Evolutionary conservation across 129 eudicot species (phyloP).

Genomic region (Arctium lappa): DNA sequence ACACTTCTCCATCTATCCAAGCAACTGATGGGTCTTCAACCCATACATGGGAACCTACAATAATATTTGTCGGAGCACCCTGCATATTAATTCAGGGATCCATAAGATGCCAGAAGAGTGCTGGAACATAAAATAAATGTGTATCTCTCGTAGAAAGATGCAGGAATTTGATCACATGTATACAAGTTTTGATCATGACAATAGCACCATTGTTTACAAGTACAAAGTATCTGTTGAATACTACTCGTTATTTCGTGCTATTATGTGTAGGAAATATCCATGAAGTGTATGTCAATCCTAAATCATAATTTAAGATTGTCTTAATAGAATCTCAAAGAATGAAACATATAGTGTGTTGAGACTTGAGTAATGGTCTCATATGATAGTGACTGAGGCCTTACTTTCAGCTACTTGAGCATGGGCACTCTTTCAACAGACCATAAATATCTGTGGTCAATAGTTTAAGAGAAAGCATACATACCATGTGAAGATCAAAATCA

Average conservation of each 20-base stretch:
- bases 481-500: slow-evolving; percentile 30
- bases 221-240: background rate
- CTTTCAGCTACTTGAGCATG: slow-evolving; percentile 1
- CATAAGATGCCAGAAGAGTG: slow-evolving; percentile 15
- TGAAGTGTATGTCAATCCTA: slow-evolving; percentile 2
- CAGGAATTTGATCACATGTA: background rate
- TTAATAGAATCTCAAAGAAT: background rate
- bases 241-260: slow-evolving; percentile 1
- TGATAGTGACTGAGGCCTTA: background rate
- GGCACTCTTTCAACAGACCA: background rate
- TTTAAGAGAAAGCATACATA: slow-evolving; percentile 6
- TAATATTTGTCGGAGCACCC: slow-evolving; percentile 77
- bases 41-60: slow-evolving; percentile 88
- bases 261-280: background rate
- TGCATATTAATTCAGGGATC: slow-evolving; percentile 42
- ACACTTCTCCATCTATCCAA: slow-evolving; percentile 92
- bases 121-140: background rate
- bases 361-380: background rate
- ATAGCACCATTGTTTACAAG: background rate
- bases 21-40: slow-evolving; percentile 73
- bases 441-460: background rate
- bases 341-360: background rate
- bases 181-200: background rate
- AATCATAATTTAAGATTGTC: background rate
- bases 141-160: background rate